Evolutionary conservation across 345 rosid genomes (phyloP), one percentile per base, ranked within the genome.

Genomic region (Hibiscus syriacus): DNA sequence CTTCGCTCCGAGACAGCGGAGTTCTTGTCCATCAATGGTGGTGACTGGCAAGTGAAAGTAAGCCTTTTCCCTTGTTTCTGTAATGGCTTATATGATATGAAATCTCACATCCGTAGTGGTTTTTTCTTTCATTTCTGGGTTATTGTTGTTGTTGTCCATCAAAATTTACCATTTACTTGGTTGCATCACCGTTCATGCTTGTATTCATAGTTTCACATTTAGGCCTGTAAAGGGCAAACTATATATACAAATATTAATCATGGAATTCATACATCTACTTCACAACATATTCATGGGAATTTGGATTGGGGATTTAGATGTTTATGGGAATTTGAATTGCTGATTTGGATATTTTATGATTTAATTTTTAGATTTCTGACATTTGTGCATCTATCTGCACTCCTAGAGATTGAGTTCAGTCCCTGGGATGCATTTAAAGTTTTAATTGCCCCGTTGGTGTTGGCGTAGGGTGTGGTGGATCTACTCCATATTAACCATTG

Each of bases 11-110:
- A 73, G 83, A 88, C 27, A 82, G 86, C 48, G 99, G 98, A 38
- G 94, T 92, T 70, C 94, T 92, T 68, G 99, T 95, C 69, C 99
- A 95, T 82, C 99, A 95, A 25, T 95, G 99, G 99, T 95, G 89
- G 89, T 95, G 84, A 88, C 41, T 43, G 23, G 73, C 70, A 43
- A 43, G 52, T 46, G 52, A 46, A 17, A 1, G 41, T 38, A 38
- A 2, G n/a, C n/a, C n/a, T 14, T 13, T 45, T 45, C 17, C n/a
- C 4, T 45, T n/a, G n/a, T 4, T 45, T 62, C 60, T 60, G 57
- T 55, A 63, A 17, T 45, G 17, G 50, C 17, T 45, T 14, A 45
- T 45, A 34, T 29, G 4, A 29, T 2, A 1, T 29, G 2, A 16
- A 16, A 12, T 29, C 4, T 29, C 4, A 29, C 50, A 14, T 0